A percentile compares a stretch with the other conserved stretches of the same genome.
phyloP scores from a whole-genome alignment of 164 flowering plant species.

The Cinnamomum micranthum region DNA sequence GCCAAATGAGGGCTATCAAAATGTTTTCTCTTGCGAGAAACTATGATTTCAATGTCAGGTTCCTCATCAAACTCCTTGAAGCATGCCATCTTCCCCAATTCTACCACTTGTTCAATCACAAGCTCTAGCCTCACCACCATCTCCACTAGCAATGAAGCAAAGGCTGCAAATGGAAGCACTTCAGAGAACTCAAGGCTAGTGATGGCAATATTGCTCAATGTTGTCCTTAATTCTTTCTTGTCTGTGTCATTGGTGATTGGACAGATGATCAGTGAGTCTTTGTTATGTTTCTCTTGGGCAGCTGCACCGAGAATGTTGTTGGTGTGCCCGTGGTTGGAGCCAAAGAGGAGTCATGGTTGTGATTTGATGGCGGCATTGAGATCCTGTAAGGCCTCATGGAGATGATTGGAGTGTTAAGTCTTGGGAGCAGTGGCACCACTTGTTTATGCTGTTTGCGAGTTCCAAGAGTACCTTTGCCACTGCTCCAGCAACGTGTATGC shows the following conservation, averaged over 20 bases:
- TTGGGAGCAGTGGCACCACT: slow-evolving; percentile 58
- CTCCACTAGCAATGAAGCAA: slow-evolving; percentile 90
- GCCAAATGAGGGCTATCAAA: not conserved
- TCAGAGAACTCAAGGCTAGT: slow-evolving; percentile 91
- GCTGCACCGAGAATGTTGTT: slow-evolving; percentile 34
- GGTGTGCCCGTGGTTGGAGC: slow-evolving; percentile 37
- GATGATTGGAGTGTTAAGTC: slow-evolving; percentile 60
- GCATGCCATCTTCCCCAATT: slow-evolving; percentile 59
- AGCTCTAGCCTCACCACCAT: slow-evolving; percentile 75
- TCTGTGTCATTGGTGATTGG: slow-evolving; percentile 14
- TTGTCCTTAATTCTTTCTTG: slow-evolving; percentile 49
- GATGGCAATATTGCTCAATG: slow-evolving; percentile 61
- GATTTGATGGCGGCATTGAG: slow-evolving; percentile 73
- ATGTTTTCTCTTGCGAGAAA: slow-evolving; percentile 3
- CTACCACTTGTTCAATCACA: slow-evolving; percentile 79
- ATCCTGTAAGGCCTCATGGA: slow-evolving; percentile 69
- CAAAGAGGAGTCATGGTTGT: slow-evolving; percentile 79
- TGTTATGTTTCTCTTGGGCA: slow-evolving; percentile 46
- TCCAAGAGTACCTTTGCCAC: slow-evolving; percentile 61
- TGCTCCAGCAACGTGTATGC: slow-evolving; percentile 56
- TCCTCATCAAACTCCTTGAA: slow-evolving; percentile 45
- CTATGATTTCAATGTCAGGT: slow-evolving; percentile 29
- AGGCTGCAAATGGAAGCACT: slow-evolving; percentile 93
- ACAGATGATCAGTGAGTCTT: slow-evolving; percentile 29
- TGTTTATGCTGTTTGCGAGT: slow-evolving; percentile 61